Evolutionary conservation across 805 yeast genomes (phyloP).

Genomic region (Lipomyces mesembrius): DNA sequence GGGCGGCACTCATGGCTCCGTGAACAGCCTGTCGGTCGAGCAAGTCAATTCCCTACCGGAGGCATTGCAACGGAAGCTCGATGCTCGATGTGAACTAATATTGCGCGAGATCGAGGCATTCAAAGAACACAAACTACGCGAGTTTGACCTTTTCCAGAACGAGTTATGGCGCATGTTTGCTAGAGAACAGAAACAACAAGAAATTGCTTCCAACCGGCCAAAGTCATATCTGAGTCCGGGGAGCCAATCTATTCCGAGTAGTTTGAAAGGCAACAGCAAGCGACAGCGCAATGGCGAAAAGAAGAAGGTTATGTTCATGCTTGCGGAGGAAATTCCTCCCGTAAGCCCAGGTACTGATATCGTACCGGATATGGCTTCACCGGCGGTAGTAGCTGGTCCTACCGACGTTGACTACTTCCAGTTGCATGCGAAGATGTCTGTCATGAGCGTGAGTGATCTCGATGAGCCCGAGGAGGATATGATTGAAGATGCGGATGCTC

Average conservation of each 20-base stretch:
- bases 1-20: background rate
- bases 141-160: slow-evolving; percentile 23
- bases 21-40: background rate
- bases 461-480: slow-evolving; percentile 18
- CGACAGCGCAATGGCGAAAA: slow-evolving; percentile 30
- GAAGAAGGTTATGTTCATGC: slow-evolving; percentile 32
- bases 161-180: slow-evolving; percentile 20
- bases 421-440: slow-evolving; percentile 20
- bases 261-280: slow-evolving; percentile 22
- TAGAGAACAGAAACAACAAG: slow-evolving; percentile 11
- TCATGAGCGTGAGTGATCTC: slow-evolving; percentile 4
- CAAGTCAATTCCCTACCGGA: slow-evolving; percentile 17
- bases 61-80: slow-evolving; percentile 20
- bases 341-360: slow-evolving; percentile 35
- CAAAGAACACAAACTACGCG: slow-evolving; percentile 24
- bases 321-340: slow-evolving; percentile 30
- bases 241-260: slow-evolving; percentile 14
- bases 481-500: slow-evolving; percentile 19
- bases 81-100: slow-evolving; percentile 20
- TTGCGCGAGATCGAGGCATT: slow-evolving; percentile 28
- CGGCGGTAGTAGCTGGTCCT: background rate
- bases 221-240: background rate
- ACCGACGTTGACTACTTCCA: slow-evolving; percentile 21
- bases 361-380: slow-evolving; percentile 8
- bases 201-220: slow-evolving; percentile 5